Base-by-base conservation (phyloP, 2,329 filamentous ascomycete species). In the Epichloe coenophiala region DNA sequence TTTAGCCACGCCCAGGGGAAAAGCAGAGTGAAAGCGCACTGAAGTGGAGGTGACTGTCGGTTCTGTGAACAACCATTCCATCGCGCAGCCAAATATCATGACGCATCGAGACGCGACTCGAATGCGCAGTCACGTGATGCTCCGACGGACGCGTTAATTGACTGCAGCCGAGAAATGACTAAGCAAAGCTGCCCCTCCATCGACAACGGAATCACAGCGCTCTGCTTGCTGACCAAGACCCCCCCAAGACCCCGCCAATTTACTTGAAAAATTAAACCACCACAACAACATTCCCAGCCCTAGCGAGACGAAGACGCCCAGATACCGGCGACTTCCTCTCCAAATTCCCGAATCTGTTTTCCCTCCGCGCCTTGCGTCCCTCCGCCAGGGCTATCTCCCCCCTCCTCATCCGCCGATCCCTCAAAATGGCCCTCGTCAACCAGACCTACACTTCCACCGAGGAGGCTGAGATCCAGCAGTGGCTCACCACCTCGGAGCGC, bases 401-500 rank as follows among this genome's bases (percentile, higher is more conserved):
- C 73, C 45, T 56, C 45, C 45, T 52, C 35, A 45, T 61, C 45
- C 54, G 51, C 54, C 57, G 52, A 48, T 54, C 59, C 57, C 53
- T 75, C 66, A 79, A 75, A 64, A 86, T 91, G 77, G 72, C 78
- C 61, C 81, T 88, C 71, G 73, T 78, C 56, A 70, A 77, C 56
- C 77, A 79, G 63, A 81, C 78, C 60, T 95, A 93, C 73, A 81
- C 80, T 55, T 74, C 83, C 60, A 77, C 81, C 57, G 90, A 97
- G 71, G 83, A 90, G 71, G 79, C 85, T 17, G 88, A 95, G 71
- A 85, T 95, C 66, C 81, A 84, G 69, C 84, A 93, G 74, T 96
- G 90, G 90, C 77, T 91, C 63, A 83, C 81, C 62, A 86, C 86
- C 44, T 81, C 87, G 41, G 77, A 83, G 54, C 81, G 84, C 57